These are phyloP conservation scores for Curvularia sp. DNA, from an alignment of 2,329 filamentous ascomycete species.

Conservation along the genomic window DNA sequence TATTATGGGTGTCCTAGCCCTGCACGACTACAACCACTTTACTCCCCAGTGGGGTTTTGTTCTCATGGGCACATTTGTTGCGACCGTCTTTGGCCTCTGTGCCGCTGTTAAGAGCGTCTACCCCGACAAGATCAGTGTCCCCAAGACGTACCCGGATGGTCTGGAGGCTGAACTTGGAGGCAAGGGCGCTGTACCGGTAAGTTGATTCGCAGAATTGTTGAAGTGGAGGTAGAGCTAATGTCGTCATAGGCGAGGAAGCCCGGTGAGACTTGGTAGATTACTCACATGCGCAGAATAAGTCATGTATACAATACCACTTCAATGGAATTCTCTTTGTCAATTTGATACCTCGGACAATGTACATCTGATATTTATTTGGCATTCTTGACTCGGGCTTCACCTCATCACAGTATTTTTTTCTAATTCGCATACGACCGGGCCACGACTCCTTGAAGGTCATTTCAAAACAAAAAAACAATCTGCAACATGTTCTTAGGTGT, in stretches of 20 bases:
- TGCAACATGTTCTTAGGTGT: neutral
- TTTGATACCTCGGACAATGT: neutral
- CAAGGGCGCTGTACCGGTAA: constrained; percentile 50
- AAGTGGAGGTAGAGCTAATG: constrained; percentile 12
- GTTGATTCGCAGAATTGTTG: constrained; percentile 13
- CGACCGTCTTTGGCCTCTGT: constrained; percentile 50
- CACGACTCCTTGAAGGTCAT: neutral
- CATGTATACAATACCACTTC: constrained; percentile 16
- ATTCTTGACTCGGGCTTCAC: neutral
- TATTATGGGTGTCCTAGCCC: constrained; percentile 85
- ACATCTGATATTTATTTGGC: neutral
- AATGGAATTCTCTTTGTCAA: constrained; percentile 15
- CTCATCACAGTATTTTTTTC: neutral
- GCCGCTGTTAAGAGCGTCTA: constrained; percentile 51
- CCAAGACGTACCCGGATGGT: constrained; percentile 56
- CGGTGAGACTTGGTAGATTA: constrained; percentile 28
- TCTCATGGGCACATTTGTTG: constrained; percentile 54
- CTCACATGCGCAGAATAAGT: neutral
- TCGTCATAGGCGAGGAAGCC: constrained; percentile 31
- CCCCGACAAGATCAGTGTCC: constrained; percentile 56
- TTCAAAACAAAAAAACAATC: neutral
- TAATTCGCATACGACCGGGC: neutral
- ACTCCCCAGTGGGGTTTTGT: constrained; percentile 75
- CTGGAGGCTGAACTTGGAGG: constrained; percentile 59
- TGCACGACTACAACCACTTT: constrained; percentile 87